Conservation (phyloP, 148 eudicot species). For the Chenopodium quinoa region DNA sequence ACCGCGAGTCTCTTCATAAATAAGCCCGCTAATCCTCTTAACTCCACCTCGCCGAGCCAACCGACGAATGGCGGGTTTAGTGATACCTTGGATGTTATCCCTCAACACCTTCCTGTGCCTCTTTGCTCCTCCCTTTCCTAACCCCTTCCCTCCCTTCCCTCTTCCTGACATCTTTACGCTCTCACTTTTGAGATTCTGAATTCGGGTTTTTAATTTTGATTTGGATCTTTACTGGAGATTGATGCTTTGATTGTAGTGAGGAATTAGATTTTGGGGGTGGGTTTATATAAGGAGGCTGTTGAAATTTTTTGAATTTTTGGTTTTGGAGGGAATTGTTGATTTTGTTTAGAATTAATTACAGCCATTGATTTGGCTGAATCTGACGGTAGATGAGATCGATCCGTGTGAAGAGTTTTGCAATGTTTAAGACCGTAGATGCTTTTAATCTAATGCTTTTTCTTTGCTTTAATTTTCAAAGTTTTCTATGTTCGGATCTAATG, state of each 20-base stretch:
- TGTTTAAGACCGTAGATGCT: background rate
- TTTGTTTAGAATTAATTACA: background rate
- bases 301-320: background rate
- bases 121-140: conserved; percentile 38
- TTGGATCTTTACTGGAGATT: background rate
- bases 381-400: background rate
- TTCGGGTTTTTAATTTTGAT: background rate
- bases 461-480: no score
- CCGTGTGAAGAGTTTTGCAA: background rate
- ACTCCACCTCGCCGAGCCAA: no score
- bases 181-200: background rate
- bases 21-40: no score
- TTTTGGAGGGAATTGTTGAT: background rate
- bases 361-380: background rate
- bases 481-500: no score
- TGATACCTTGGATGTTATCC: conserved; percentile 17
- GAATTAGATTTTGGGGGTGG: no score
- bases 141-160: conserved; percentile 35
- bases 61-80: background rate
- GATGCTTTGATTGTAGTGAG: background rate
- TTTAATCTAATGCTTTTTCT: no score
- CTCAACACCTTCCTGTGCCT: conserved; percentile 31
- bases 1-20: no score
- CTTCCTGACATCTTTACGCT: conserved; percentile 25
- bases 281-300: background rate